Conservation (phyloP, 345 rosid species). For the Corchorus olitorius region DNA sequence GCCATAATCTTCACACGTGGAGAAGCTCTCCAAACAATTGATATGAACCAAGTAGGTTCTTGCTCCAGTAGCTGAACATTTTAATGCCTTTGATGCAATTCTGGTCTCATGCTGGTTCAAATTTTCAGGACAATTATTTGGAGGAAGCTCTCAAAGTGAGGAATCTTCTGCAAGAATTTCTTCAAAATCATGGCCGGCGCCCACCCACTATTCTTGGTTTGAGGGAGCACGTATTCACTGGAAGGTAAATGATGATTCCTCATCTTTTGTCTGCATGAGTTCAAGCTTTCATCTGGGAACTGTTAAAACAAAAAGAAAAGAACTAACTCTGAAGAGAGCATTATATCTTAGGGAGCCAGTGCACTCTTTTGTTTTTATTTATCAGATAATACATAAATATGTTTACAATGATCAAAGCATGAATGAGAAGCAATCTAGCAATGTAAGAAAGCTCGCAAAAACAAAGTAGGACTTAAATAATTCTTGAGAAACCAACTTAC, state of each 20-base stretch:
- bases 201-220: constrained; percentile 92
- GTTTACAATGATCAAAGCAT: not conserved
- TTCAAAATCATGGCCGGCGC: constrained; percentile 59
- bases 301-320: not conserved
- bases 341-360: not conserved
- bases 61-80: constrained; percentile 17
- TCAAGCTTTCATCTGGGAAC: constrained; percentile 9
- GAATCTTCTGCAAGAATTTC: constrained; percentile 93
- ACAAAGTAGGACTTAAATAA: not conserved
- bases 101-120: constrained; percentile 28
- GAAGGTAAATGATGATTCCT: constrained; percentile 53
- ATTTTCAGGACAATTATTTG: constrained; percentile 75
- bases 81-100: constrained; percentile 14
- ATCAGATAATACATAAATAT: not conserved
- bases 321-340: not conserved
- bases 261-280: constrained; percentile 9
- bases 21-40: constrained; percentile 94
- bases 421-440: constrained; percentile 4
- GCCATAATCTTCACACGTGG: constrained; percentile 93
- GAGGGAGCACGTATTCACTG: constrained; percentile 94
- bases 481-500: no score
- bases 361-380: not conserved
- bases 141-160: constrained; percentile 99
- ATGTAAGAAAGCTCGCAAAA: not conserved
- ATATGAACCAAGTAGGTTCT: constrained; percentile 87